Percentiles rank a stretch among this genome's conserved stretches.
Evolutionary conservation across 2,329 filamentous ascomycete genomes (phyloP).

Genomic region (Graphilbum fragrans): DNA sequence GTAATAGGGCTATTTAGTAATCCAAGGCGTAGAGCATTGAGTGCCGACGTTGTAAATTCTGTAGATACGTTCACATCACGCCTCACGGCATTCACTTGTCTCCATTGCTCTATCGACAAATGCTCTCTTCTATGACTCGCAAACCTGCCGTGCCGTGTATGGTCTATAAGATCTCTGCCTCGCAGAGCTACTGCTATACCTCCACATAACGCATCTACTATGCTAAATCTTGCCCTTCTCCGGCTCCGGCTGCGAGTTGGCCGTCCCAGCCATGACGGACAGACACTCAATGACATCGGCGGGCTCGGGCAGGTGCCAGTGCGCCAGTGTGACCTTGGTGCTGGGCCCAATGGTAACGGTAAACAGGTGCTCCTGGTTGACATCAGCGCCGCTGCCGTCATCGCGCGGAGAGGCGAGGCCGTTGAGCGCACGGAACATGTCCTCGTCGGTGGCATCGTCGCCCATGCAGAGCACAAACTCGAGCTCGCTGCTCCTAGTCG

Average conservation of each 20-base stretch:
- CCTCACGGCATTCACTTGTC: too few relatives aligned
- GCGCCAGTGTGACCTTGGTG: conserved; percentile 82
- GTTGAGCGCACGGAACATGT: conserved; percentile 80
- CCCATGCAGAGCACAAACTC: conserved; percentile 87
- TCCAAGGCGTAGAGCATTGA: too few relatives aligned
- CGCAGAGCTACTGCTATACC: too few relatives aligned
- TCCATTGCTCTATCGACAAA: too few relatives aligned
- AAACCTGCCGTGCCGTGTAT: too few relatives aligned
- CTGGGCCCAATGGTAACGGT: conserved; percentile 85
- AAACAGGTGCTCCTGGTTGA: conserved; percentile 58
- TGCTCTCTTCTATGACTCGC: too few relatives aligned
- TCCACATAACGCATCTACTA: too few relatives aligned
- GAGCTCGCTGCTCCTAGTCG: conserved; percentile 33
- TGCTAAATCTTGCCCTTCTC: conserved; percentile 38
- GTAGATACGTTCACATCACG: too few relatives aligned
- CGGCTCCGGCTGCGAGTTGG: conserved; percentile 18
- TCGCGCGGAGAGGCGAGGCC: conserved; percentile 27
- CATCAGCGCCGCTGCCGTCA: conserved; percentile 32
- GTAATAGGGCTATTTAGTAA: too few relatives aligned
- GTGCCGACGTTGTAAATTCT: too few relatives aligned
- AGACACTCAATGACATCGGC: conserved; percentile 69
- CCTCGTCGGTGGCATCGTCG: conserved; percentile 96
- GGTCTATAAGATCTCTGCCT: too few relatives aligned
- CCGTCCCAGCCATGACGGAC: conserved; percentile 40
- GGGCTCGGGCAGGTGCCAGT: conserved; percentile 82